Evolutionary conservation across 495 filamentous ascomycete genomes (phyloP).

Genomic region (Tuber magnatum): DNA sequence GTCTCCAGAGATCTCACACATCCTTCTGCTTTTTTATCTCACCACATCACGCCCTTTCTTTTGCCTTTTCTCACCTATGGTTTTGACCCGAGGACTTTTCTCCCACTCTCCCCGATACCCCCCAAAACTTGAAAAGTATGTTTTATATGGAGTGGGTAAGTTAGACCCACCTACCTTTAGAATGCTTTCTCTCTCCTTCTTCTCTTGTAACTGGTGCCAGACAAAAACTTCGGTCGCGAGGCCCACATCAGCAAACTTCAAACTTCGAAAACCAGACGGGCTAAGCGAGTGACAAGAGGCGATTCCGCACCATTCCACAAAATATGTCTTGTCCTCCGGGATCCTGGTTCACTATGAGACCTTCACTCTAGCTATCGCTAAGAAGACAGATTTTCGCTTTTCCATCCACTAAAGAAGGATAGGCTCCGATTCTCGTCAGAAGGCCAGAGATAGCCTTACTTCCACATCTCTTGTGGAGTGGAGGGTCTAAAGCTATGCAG

Average conservation of each 20-base stretch:
- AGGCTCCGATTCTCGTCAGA: background rate
- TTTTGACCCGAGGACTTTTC: background rate
- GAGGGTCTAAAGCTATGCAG: background rate
- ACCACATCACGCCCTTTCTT: background rate
- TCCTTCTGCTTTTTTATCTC: background rate
- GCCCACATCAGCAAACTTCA: background rate
- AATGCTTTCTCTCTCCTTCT: background rate
- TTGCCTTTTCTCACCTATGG: background rate
- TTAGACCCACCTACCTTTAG: background rate
- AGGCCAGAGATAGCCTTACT: background rate
- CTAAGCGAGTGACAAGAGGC: background rate
- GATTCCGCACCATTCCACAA: background rate
- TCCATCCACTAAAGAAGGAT: background rate
- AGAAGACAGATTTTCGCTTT: background rate
- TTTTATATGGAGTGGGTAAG: background rate
- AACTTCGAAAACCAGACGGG: background rate
- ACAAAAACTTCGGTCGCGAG: background rate
- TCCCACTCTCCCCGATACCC: background rate
- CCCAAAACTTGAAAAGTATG: background rate
- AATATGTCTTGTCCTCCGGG: background rate
- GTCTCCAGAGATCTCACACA: background rate
- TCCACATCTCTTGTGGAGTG: background rate
- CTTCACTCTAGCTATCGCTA: background rate
- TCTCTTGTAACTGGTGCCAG: background rate
- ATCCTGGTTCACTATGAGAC: background rate